Percentiles rank a stretch among this genome's conserved stretches.
Evolutionary conservation across 805 yeast species (phyloP).

Genomic region (Starmera pachycereana): DNA sequence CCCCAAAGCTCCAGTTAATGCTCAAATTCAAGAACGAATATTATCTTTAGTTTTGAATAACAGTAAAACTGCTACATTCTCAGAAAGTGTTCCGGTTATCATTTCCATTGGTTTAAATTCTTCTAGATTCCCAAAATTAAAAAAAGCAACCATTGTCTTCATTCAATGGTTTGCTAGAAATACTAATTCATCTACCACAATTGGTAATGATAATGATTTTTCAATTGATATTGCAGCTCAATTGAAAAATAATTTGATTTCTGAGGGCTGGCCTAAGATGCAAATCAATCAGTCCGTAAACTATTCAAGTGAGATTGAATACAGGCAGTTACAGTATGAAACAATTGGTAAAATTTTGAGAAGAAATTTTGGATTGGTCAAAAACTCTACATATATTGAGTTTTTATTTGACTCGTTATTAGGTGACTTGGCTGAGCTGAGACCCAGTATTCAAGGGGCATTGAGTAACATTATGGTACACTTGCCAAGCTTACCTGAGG

Average conservation of each 20-base stretch:
- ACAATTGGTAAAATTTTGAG: slow-evolving; percentile 60
- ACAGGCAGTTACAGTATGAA: slow-evolving; percentile 63
- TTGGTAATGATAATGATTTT: slow-evolving; percentile 11
- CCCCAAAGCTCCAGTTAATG: slow-evolving; percentile 42
- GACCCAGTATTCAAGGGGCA: slow-evolving; percentile 62
- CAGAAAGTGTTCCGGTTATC: slow-evolving; percentile 33
- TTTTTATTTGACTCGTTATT: slow-evolving; percentile 65
- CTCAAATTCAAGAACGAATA: slow-evolving; percentile 46
- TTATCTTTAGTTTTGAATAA: slow-evolving; percentile 33
- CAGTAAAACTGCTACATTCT: slow-evolving; percentile 41
- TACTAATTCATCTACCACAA: slow-evolving; percentile 9
- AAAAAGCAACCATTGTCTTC: slow-evolving; percentile 49
- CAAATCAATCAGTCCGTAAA: slow-evolving; percentile 28
- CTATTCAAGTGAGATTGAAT: slow-evolving; percentile 25
- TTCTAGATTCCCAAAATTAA: slow-evolving; percentile 34
- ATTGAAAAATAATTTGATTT: slow-evolving; percentile 39
- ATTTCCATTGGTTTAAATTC: slow-evolving; percentile 53
- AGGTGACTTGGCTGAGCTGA: slow-evolving; percentile 51
- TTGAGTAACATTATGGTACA: slow-evolving; percentile 47
- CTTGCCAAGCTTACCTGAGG: slow-evolving; percentile 28
- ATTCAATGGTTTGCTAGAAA: slow-evolving; percentile 47
- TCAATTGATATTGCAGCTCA: slow-evolving; percentile 38
- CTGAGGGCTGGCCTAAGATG: slow-evolving; percentile 53
- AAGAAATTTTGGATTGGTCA: slow-evolving; percentile 29
- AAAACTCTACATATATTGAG: slow-evolving; percentile 42